Conservation (phyloP, 2,329 filamentous ascomycete genomes). For the Thelonectria discophora region DNA sequence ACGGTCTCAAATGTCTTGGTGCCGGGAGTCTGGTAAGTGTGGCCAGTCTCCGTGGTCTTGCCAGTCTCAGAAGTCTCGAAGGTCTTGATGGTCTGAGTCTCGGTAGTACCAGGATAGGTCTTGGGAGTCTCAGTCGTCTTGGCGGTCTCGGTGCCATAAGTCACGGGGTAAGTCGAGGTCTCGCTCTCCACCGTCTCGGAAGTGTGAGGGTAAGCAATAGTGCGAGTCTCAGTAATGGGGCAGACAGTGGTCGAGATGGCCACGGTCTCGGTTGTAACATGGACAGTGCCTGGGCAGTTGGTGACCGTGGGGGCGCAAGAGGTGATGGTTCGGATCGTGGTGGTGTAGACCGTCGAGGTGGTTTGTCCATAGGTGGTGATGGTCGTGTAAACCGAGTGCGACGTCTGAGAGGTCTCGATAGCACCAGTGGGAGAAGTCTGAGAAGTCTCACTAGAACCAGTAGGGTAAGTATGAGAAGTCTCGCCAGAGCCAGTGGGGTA, state of each 20-base stretch:
- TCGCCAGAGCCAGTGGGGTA: too few species aligned
- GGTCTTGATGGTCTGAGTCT: too few species aligned
- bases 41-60: neutral
- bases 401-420: too few species aligned
- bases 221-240: slow-evolving; percentile 1
- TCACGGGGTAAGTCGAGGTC: neutral
- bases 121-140: too few species aligned
- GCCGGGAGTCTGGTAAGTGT: neutral
- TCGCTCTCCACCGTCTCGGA: neutral
- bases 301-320: slow-evolving; percentile 29
- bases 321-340: slow-evolving; percentile 29
- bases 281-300: slow-evolving; percentile 25
- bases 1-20: neutral
- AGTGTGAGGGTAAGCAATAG: neutral
- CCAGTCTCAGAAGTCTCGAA: too few species aligned
- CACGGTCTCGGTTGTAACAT: slow-evolving; percentile 30
- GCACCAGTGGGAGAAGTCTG: neutral
- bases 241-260: slow-evolving; percentile 38
- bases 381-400: slow-evolving; percentile 21
- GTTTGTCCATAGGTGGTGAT: neutral
- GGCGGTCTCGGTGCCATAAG: neutral
- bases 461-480: neutral
- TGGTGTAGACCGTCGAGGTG: slow-evolving; percentile 33
- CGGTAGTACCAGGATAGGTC: too few species aligned
- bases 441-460: neutral